Conservation (phyloP, 306 rosid species). For the Pueraria montana region DNA sequence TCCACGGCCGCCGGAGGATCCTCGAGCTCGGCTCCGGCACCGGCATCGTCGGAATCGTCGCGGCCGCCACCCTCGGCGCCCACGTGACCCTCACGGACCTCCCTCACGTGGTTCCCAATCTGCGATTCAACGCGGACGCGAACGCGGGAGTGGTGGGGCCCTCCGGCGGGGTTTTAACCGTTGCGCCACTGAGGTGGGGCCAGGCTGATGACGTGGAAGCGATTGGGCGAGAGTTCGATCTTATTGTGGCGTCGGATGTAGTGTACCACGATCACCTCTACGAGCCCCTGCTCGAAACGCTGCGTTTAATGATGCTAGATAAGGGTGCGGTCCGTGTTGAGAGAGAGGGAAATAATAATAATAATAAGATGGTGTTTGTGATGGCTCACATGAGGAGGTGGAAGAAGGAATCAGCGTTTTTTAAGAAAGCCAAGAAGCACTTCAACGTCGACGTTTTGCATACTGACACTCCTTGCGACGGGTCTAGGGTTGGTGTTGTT, state of each 20-base stretch:
- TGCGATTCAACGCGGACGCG: conserved; percentile 73
- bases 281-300: conserved; percentile 81
- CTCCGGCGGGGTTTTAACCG: conserved; percentile 66
- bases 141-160: conserved; percentile 60
- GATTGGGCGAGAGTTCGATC: conserved; percentile 73
- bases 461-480: conserved; percentile 63
- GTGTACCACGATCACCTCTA: conserved; percentile 89
- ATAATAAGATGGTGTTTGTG: conserved; percentile 66
- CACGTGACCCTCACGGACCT: conserved; percentile 87
- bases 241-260: conserved; percentile 84
- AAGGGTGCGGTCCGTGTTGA: too few relatives aligned
- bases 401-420: conserved; percentile 87
- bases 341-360: too few relatives aligned
- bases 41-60: conserved; percentile 88
- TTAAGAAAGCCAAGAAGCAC: conserved; percentile 81
- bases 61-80: conserved; percentile 75
- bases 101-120: conserved; percentile 79
- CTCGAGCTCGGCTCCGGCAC: conserved; percentile 98
- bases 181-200: conserved; percentile 82
- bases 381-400: conserved; percentile 94
- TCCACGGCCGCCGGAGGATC: conserved; percentile 53
- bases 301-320: conserved; percentile 56
- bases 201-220: conserved; percentile 65
- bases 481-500: conserved; percentile 75
- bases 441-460: conserved; percentile 70